These are phyloP conservation scores for Candida hispaniensis DNA, from an alignment of 805 yeast species.

Conservation along the genomic window DNA sequence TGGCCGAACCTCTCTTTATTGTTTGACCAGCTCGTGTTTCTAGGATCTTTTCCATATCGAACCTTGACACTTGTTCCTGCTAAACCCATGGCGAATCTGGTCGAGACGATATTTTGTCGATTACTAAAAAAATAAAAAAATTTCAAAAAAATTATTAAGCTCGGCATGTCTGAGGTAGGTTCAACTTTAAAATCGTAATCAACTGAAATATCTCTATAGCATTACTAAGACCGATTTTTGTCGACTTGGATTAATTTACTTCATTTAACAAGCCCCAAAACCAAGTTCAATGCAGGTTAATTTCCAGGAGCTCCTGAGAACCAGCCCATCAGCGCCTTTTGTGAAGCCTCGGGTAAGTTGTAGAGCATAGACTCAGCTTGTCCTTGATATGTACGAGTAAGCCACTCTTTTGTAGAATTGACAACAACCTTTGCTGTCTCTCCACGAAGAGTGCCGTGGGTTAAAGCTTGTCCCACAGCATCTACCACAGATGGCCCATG, in stretches of 20 bases:
- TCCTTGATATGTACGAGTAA: constrained; percentile 55
- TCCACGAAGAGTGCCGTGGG: constrained; percentile 57
- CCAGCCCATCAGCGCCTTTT: constrained; percentile 50
- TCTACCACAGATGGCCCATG: constrained; percentile 56
- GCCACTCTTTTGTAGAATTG: constrained; percentile 48
- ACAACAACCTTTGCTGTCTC: constrained; percentile 59
- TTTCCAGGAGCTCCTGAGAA: no score
- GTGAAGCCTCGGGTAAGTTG: constrained; percentile 50
- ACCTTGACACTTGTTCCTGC: constrained; percentile 66
- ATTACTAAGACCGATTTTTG: no score
- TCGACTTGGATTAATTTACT: no score
- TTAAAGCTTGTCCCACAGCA: constrained; percentile 60
- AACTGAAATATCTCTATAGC: no score
- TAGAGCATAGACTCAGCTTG: constrained; percentile 57
- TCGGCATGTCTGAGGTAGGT: no score
- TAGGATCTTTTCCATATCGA: constrained; percentile 82
- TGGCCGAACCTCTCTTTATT: constrained; percentile 67
- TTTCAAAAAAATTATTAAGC: no score
- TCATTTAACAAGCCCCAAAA: no score
- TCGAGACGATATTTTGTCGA: no score
- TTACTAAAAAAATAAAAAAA: no score
- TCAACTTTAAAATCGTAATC: no score
- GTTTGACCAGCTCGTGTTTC: constrained; percentile 91
- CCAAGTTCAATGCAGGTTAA: no score
- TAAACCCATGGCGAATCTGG: no score